Evolutionary conservation across 177 flowering plant genomes (phyloP).

Genomic region (Vitis hybrid): DNA sequence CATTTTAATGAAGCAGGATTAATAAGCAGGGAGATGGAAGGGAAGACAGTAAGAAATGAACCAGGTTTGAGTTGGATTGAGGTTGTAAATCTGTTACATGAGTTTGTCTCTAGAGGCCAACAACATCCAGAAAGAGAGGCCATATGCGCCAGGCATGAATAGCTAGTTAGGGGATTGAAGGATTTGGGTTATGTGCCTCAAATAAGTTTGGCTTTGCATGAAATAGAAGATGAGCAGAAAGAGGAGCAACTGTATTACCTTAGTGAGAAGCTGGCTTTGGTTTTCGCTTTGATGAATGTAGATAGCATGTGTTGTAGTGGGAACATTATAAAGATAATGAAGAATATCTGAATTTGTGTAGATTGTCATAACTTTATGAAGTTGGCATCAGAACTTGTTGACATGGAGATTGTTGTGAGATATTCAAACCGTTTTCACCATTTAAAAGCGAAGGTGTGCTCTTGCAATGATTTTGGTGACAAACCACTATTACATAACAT

Average conservation of each 20-base stretch:
- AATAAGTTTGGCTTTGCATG: no score
- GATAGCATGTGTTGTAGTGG: not conserved
- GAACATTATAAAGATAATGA: no score
- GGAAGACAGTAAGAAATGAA: slow-evolving; percentile 54
- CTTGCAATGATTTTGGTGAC: no score
- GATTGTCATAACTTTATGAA: no score
- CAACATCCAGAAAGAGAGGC: slow-evolving; percentile 40
- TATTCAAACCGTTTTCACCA: slow-evolving; percentile 1
- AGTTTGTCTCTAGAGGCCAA: slow-evolving; percentile 76
- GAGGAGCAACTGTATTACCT: no score
- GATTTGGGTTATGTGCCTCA: no score
- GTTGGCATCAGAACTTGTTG: no score
- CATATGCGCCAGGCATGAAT: slow-evolving; percentile 31
- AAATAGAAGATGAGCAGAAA: no score
- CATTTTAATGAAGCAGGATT: slow-evolving; percentile 44
- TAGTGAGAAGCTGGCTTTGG: slow-evolving; percentile 55
- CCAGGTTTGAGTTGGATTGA: slow-evolving; percentile 90
- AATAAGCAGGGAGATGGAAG: slow-evolving; percentile 59
- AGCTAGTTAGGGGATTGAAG: no score
- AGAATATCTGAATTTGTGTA: no score
- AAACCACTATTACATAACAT: no score
- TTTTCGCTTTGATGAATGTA: slow-evolving; percentile 50
- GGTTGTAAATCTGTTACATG: slow-evolving; percentile 55
- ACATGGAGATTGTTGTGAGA: not conserved
- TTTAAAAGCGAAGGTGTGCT: not conserved